A percentile compares a stretch with the other conserved stretches of the same genome.
phyloP scores from a whole-genome alignment of 2,329 filamentous ascomycete species.

The Diplodia sapinea region DNA sequence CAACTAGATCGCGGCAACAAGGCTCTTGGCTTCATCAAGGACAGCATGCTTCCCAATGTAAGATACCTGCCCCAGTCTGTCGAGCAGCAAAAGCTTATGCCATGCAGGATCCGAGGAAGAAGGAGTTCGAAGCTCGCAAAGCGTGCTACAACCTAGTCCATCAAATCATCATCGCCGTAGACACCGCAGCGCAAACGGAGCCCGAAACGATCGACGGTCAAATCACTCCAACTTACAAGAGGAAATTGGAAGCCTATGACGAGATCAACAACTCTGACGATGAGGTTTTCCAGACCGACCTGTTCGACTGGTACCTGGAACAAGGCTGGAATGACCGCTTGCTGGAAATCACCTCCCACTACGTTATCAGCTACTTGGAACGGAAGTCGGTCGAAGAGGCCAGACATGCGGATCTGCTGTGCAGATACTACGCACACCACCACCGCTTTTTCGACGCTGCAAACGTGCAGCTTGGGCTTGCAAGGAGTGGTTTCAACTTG shows the following conservation, averaged over 20 bases:
- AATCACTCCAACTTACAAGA: constrained; percentile 74
- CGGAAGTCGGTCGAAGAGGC: constrained; percentile 74
- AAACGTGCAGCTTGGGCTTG: constrained; percentile 81
- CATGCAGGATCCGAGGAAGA: constrained; percentile 68
- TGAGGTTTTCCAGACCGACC: constrained; percentile 90
- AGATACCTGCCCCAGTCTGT: neutral
- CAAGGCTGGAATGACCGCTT: constrained; percentile 86
- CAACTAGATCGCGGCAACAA: constrained; percentile 87
- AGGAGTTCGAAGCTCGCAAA: constrained; percentile 72
- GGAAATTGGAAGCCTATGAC: constrained; percentile 84
- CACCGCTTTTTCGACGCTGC: constrained; percentile 86
- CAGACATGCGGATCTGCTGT: constrained; percentile 86
- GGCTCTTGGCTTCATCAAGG: constrained; percentile 84
- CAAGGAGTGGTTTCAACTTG: constrained; percentile 79
- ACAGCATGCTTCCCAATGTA: constrained; percentile 67
- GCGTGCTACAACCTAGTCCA: constrained; percentile 88
- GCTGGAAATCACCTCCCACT: constrained; percentile 80
- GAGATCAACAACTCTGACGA: constrained; percentile 88
- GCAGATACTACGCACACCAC: constrained; percentile 87
- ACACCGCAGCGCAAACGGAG: constrained; percentile 70
- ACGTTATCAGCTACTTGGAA: constrained; percentile 84
- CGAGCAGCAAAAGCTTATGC: constrained; percentile 27
- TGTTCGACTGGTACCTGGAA: constrained; percentile 97
- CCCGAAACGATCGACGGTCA: constrained; percentile 80
- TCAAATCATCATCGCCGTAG: constrained; percentile 77